Percentiles rank a stretch among this genome's conserved stretches.
phyloP scores from a whole-genome alignment of 1,284 basidiomycete genomes.

The Porogramme epimiltina region DNA sequence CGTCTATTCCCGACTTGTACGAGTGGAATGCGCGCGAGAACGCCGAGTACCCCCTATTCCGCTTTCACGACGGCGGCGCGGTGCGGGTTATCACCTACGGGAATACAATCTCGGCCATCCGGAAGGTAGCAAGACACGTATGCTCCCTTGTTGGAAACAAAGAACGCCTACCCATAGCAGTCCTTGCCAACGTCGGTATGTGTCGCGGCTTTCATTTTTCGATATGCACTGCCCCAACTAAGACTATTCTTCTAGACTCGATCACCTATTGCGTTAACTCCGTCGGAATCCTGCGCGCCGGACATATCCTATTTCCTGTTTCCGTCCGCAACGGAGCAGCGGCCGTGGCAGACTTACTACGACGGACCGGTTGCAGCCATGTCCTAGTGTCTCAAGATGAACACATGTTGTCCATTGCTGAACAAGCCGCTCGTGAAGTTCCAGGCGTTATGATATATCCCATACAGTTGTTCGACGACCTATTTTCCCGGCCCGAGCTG shows the following conservation, averaged over 20 bases:
- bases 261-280: conserved; percentile 32
- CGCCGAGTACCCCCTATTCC: conserved; percentile 7
- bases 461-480: conserved; percentile 14
- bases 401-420: conserved; percentile 1
- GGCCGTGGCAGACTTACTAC: conserved; percentile 23
- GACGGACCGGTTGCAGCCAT: conserved; percentile 4
- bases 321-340: conserved; percentile 20
- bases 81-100: conserved; percentile 3
- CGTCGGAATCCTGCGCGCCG: conserved; percentile 33
- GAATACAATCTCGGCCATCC: neutral
- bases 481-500: conserved; percentile 5
- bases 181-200: conserved; percentile 22
- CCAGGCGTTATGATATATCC: conserved; percentile 4
- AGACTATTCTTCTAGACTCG: conserved; percentile 23
- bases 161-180: conserved; percentile 8
- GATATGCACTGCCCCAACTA: too few relatives aligned
- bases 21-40: conserved; percentile 9
- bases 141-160: neutral
- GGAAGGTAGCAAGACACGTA: neutral
- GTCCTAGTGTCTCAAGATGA: conserved; percentile 14
- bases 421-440: neutral
- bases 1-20: conserved; percentile 4
- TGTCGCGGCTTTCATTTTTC: neutral
- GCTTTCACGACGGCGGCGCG: neutral
- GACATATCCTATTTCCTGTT: conserved; percentile 28